A percentile compares a stretch with the other conserved stretches of the same genome.
Conservation (phyloP, 2,329 filamentous ascomycete genomes). For the Coleophoma eucalyptorum region DNA sequence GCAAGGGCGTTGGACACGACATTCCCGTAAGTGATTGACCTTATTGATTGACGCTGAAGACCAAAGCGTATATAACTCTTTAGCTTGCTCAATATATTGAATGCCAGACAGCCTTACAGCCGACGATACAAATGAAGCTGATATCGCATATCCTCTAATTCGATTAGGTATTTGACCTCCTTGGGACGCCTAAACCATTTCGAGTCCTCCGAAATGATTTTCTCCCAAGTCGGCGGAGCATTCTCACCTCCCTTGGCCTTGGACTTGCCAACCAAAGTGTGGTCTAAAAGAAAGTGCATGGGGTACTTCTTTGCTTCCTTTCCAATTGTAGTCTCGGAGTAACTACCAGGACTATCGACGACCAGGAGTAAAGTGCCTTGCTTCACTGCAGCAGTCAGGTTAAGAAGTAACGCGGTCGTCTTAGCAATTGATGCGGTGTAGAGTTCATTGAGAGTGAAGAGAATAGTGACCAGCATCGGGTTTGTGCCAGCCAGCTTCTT, state of each 20-base stretch:
- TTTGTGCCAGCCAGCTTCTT: constrained; percentile 19
- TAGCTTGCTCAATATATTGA: neutral
- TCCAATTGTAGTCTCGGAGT: constrained; percentile 75
- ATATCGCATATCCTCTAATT: constrained; percentile 91
- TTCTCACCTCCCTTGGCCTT: constrained; percentile 29
- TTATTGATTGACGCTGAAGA: neutral
- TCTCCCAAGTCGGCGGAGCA: constrained; percentile 58
- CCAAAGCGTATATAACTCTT: neutral
- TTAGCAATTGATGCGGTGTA: constrained; percentile 71
- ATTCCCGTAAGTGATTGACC: neutral
- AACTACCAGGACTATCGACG: constrained; percentile 90
- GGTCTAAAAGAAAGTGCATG: constrained; percentile 90
- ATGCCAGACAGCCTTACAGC: constrained; percentile 13
- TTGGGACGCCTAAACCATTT: constrained; percentile 77
- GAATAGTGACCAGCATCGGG: constrained; percentile 66
- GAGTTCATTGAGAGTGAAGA: constrained; percentile 95
- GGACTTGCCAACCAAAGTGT: constrained; percentile 58
- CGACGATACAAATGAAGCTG: constrained; percentile 79
- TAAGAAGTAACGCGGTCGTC: constrained; percentile 73
- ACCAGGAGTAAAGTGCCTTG: constrained; percentile 71
- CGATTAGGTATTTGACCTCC: constrained; percentile 72
- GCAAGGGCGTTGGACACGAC: too few species aligned
- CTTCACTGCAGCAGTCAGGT: constrained; percentile 55
- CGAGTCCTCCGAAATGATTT: constrained; percentile 71
- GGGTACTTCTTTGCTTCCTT: constrained; percentile 66